These are phyloP conservation scores for Chaetothyriales sp. DNA, from an alignment of 2,329 filamentous ascomycete genomes.

Conservation along the genomic window DNA sequence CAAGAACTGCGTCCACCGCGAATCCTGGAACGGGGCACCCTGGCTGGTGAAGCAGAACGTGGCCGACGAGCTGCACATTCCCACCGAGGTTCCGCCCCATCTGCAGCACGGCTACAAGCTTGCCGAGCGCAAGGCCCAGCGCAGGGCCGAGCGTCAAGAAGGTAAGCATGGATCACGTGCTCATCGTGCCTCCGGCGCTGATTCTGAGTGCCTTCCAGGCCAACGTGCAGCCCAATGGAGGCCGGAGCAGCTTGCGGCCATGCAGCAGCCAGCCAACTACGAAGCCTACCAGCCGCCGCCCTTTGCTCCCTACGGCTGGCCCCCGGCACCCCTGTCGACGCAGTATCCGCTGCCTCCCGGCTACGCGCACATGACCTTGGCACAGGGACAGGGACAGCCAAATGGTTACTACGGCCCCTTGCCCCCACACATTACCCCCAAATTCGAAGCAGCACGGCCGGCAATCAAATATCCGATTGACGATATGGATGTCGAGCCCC, in stretches of 20 bases:
- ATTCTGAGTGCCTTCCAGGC: slow-evolving; percentile 26
- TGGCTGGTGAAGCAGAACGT: slow-evolving; percentile 86
- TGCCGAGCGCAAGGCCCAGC: slow-evolving; percentile 59
- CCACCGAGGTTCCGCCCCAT: slow-evolving; percentile 70
- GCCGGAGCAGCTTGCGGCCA: background rate
- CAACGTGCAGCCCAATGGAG: slow-evolving; percentile 20
- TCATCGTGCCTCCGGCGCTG: slow-evolving; percentile 30
- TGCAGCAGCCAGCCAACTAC: slow-evolving; percentile 11
- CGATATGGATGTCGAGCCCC: slow-evolving; percentile 66
- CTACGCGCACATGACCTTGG: background rate
- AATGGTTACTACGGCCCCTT: background rate
- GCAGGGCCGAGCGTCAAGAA: slow-evolving; percentile 9
- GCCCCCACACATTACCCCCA: slow-evolving; percentile 26
- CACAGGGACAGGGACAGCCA: background rate
- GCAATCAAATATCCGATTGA: slow-evolving; percentile 91
- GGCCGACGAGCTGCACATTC: slow-evolving; percentile 70
- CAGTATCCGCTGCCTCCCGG: background rate
- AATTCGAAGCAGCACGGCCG: slow-evolving; percentile 42
- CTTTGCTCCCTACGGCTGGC: background rate
- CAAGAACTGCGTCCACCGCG: slow-evolving; percentile 81
- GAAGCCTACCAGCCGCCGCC: slow-evolving; percentile 18
- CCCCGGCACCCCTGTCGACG: background rate
- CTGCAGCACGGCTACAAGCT: slow-evolving; percentile 67
- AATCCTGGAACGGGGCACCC: slow-evolving; percentile 88
- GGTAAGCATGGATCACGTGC: slow-evolving; percentile 1